Base-by-base conservation (phyloP, 441 rosid species). In the Gossypium schwendimanii region DNA sequence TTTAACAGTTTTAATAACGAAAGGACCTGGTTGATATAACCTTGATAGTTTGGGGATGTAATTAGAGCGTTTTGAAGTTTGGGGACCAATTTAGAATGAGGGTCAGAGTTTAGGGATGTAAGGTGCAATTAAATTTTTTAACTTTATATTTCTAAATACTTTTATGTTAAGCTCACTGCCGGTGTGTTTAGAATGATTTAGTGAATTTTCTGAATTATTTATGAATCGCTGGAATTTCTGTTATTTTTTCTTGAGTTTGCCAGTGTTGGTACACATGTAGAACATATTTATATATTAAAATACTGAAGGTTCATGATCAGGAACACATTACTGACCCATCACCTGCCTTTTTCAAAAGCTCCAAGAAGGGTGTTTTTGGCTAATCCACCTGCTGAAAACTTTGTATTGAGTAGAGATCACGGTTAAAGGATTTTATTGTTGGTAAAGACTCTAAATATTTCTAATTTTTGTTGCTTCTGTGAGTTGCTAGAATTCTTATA, bases 131-230 rank as follows among this genome's bases (percentile, higher is more conserved):
- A 39, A 39, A 10, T 39, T 39, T 39, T 39, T 39, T 39, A 39
- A 39, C 45, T 39, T 65, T 6, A 21, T 18, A 18, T 65, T 45
- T 21, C 55, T 12, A 45, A 21, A 4, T 45, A 21, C 21, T 12
- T 44, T 62, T 66, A 17, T 68, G 52, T 71, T 36, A 65, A 55
- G 49, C 39, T 53, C 6, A 54, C 62, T 26, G 53, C 61, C 54
- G 24, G 41, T 18, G 20, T 55, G 36, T 36, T 33, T 18, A 5
- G 14, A 55, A 36, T 55, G 52, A 21, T 69, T 54, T 69, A 33
- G n/a, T 0, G 14, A 59, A 59, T 36, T 54, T 18, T 6, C 21
- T 2, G 47, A 53, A 54, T 11, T 33, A 54, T 54, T 54, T 15
- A 39, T 39, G 45, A 33, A 18, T 67, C 3, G 18, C 63, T 20